Evolutionary conservation across 495 filamentous ascomycete genomes (phyloP).

Genomic region (Daldinia loculata): DNA sequence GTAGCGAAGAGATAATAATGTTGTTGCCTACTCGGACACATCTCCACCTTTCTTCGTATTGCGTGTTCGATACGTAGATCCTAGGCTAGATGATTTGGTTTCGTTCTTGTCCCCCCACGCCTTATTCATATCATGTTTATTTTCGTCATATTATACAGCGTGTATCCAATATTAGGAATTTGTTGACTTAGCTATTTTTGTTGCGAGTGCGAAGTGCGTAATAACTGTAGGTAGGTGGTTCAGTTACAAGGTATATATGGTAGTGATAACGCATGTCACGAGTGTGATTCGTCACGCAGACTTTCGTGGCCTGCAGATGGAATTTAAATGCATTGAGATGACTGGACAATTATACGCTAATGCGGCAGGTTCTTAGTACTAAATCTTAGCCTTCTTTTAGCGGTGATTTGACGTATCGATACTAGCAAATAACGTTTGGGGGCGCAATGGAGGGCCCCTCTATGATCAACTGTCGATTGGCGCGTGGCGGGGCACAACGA

Average conservation of each 20-base stretch:
- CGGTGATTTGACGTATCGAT: constrained; percentile 13
- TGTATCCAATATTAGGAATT: constrained; percentile 1
- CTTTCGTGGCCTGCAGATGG: constrained; percentile 13
- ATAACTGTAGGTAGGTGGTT: neutral
- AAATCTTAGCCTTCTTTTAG: constrained; percentile 24
- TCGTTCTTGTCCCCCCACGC: neutral
- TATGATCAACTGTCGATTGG: constrained; percentile 8
- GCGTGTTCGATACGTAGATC: constrained; percentile 30
- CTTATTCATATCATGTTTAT: constrained; percentile 1
- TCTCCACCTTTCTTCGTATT: constrained; percentile 17
- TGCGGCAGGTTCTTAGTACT: constrained; percentile 7
- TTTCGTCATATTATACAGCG: neutral
- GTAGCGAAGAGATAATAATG: constrained; percentile 5
- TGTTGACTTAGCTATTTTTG: constrained; percentile 2
- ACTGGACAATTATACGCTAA: constrained; percentile 28
- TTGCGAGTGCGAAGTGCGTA: neutral
- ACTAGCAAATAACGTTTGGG: neutral
- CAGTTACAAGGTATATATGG: neutral
- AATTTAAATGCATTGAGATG: constrained; percentile 29
- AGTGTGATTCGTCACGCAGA: constrained; percentile 33
- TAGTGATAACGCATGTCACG: constrained; percentile 18
- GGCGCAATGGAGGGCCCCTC: neutral
- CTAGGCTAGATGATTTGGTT: constrained; percentile 4
- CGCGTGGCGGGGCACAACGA: constrained; percentile 33
- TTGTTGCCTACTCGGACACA: constrained; percentile 24